phyloP scores from a whole-genome alignment of 169 alveolate species.

The Toxoplasma gondii region DNA sequence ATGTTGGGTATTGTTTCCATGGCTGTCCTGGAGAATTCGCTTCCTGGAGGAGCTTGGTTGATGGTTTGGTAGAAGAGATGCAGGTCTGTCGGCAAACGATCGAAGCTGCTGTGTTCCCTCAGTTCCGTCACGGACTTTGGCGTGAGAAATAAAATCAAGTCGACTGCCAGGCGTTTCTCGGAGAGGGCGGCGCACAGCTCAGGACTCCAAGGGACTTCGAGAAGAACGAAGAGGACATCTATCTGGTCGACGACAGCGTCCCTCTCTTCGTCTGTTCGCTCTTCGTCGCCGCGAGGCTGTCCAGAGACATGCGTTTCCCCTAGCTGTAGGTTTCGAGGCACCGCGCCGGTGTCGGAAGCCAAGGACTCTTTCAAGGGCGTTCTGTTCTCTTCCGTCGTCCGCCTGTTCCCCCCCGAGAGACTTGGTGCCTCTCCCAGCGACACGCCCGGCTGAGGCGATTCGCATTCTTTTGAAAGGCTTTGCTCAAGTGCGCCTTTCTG shows the following conservation, averaged over 20 bases:
- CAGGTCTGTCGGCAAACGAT: neutral
- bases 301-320: too few relatives aligned
- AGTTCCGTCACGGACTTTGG: neutral
- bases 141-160: neutral
- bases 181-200: neutral
- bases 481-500: neutral
- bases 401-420: too few relatives aligned
- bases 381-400: too few relatives aligned
- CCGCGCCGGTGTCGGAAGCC: too few relatives aligned
- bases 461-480: neutral
- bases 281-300: too few relatives aligned
- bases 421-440: too few relatives aligned
- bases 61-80: neutral
- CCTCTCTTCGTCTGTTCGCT: too few relatives aligned
- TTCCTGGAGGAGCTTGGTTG: neutral
- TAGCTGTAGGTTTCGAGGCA: too few relatives aligned
- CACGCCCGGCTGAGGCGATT: too few relatives aligned
- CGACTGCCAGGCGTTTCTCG: neutral
- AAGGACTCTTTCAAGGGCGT: too few relatives aligned
- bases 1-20: neutral
- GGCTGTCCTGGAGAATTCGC: neutral
- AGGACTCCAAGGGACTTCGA: neutral
- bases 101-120: neutral
- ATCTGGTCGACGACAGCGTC: neutral
- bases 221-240: constrained; percentile 1